Evolutionary conservation across 176 grass and related monocot species (phyloP), one percentile per base, ranked within the genome.

Genomic region (Triticum monococcum): DNA sequence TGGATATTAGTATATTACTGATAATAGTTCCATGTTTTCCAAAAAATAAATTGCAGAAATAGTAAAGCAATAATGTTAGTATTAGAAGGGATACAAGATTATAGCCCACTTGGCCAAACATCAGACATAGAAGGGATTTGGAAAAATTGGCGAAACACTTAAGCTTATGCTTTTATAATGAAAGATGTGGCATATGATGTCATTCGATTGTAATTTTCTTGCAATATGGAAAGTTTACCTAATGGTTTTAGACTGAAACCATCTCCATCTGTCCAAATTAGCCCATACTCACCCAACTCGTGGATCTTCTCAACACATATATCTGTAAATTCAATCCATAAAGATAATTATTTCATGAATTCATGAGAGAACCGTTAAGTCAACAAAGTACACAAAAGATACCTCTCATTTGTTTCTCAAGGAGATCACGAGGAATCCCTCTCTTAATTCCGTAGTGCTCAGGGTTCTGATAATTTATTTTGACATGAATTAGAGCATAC

Each of bases 261-360:
- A 75, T 94, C 90, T 74, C 89, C 91, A 40, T 98, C 96, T 83
- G 91, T 92, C 96, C 81, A 95, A 74, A 95, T 91, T 80, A 98
- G 88, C 59, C 96, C 96, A 88, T 92, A 87, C 73, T 98, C 93
- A 83, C 88, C 89, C 80, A 95, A 46, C 59, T 95, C 93, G 82
- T 92, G 91, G 68, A 95, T 89, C 80, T 94, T 98, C 84, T 92
- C 83, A 26, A 98, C 84, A 84, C 93, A 98, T 94, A 98, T 98
- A 79, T 95, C 96, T 98, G 81, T 65, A 84, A 64, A 63, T 89
- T 72, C 0, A 82, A 59, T 84, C 86, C 69, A 78, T 28, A 82
- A 75, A 22, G 64, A 86, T 90, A 37, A 81, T 75, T 43, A 7
- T 43, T 76, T 75, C 75, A 81, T 72, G 83, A 90, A 33, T 70